phyloP scores from a whole-genome alignment of 768 basidiomycete species.

The Mrakia blollopis region DNA sequence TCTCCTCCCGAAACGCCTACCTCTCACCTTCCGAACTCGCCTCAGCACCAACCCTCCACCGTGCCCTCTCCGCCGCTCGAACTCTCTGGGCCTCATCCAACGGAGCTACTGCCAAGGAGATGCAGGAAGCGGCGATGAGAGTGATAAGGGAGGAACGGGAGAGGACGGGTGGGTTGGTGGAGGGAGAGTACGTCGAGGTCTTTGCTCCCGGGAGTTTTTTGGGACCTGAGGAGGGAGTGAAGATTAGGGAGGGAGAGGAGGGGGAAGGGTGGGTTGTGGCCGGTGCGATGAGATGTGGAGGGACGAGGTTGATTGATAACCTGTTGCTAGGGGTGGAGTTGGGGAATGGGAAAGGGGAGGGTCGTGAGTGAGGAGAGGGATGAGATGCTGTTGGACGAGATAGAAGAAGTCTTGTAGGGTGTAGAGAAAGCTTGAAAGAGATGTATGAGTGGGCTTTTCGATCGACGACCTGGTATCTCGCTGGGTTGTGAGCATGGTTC shows the following conservation, averaged over 20 bases:
- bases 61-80: constrained; percentile 61
- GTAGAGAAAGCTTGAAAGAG: too few relatives aligned
- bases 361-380: background rate
- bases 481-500: too few relatives aligned
- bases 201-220: constrained; percentile 76
- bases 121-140: constrained; percentile 33
- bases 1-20: constrained; percentile 87
- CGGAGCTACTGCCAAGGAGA: constrained; percentile 36
- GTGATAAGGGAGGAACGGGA: constrained; percentile 41
- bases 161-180: constrained; percentile 51
- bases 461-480: too few relatives aligned
- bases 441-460: too few relatives aligned
- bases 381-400: background rate
- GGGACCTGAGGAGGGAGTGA: constrained; percentile 49
- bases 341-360: constrained; percentile 23
- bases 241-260: constrained; percentile 36
- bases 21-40: constrained; percentile 60
- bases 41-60: constrained; percentile 63
- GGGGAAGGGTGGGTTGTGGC: constrained; percentile 64
- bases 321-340: constrained; percentile 59
- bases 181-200: constrained; percentile 80
- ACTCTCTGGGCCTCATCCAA: constrained; percentile 51
- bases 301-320: constrained; percentile 90
- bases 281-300: constrained; percentile 78
- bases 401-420: background rate